Conservation (phyloP, 2,329 filamentous ascomycete species). For the Ceratocystis papillata region DNA sequence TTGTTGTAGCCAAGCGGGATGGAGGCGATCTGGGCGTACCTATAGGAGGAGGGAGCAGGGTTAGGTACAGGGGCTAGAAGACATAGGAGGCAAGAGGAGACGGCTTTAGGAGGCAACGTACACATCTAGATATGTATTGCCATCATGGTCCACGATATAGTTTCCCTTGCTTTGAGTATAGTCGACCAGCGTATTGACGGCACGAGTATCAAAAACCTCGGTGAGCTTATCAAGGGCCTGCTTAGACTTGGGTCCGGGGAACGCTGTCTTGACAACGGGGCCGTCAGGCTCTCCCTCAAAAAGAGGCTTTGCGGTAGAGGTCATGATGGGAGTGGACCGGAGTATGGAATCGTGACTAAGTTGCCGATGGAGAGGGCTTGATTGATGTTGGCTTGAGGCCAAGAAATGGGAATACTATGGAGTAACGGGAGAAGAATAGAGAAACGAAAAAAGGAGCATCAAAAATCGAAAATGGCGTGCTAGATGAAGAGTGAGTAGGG, state of each 20-base stretch:
- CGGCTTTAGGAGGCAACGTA: constrained; percentile 33
- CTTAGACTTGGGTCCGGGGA: constrained; percentile 67
- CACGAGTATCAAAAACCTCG: constrained; percentile 74
- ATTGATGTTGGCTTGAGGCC: neutral
- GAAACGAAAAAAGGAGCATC: neutral
- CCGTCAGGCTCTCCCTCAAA: constrained; percentile 42
- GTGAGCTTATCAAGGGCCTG: constrained; percentile 59
- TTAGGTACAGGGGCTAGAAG: constrained; percentile 1
- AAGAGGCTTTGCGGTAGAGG: constrained; percentile 32
- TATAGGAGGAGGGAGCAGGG: constrained; percentile 27
- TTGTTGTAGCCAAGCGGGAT: constrained; percentile 81
- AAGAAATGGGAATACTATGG: neutral
- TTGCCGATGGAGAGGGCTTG: neutral
- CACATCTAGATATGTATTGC: constrained; percentile 63
- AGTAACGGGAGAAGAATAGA: neutral
- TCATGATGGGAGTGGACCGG: constrained; percentile 24
- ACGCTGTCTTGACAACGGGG: constrained; percentile 46
- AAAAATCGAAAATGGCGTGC: neutral
- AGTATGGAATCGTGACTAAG: constrained; percentile 23
- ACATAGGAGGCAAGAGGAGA: neutral
- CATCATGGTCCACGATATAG: constrained; percentile 65
- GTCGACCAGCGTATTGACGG: constrained; percentile 71
- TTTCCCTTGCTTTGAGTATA: constrained; percentile 68
- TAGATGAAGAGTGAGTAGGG: neutral
- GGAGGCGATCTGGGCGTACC: constrained; percentile 71